phyloP scores from a whole-genome alignment of 495 filamentous ascomycete genomes.

The Beverwykella pulmonaria region DNA sequence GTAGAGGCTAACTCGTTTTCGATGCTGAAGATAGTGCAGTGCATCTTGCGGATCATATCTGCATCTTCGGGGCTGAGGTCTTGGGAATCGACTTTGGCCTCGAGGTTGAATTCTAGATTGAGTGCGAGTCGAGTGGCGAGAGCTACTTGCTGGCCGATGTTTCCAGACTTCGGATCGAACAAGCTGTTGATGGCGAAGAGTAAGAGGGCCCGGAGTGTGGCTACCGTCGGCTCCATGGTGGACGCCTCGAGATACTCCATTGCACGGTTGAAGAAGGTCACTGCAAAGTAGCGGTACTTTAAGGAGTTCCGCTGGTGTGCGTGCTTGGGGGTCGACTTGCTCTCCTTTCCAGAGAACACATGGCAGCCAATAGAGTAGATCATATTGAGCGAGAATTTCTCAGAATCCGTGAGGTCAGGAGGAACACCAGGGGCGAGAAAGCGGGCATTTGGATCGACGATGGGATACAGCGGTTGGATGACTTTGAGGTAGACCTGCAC shows the following conservation, averaged over 20 bases:
- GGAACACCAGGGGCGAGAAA: conserved; percentile 12
- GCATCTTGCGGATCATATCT: conserved; percentile 18
- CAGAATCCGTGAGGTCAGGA: conserved; percentile 1
- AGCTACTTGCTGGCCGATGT: conserved; percentile 34
- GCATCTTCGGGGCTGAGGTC: conserved; percentile 6
- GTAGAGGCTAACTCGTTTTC: conserved; percentile 33
- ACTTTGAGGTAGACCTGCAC: conserved; percentile 13
- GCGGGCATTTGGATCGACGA: conserved; percentile 14
- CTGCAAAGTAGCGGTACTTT: conserved; percentile 10
- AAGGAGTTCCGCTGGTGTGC: background rate
- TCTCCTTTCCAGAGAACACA: conserved; percentile 1
- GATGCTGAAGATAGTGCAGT: conserved; percentile 29
- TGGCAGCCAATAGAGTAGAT: conserved; percentile 31
- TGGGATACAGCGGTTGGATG: conserved; percentile 28
- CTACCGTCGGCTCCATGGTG: conserved; percentile 21
- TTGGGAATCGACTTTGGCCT: conserved; percentile 14
- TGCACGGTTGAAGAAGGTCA: conserved; percentile 11
- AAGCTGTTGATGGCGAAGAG: conserved; percentile 32
- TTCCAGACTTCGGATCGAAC: conserved; percentile 30
- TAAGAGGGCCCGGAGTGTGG: conserved; percentile 22
- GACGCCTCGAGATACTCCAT: conserved; percentile 25
- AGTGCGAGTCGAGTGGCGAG: conserved; percentile 26
- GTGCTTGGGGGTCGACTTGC: background rate
- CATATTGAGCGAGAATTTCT: conserved; percentile 29
- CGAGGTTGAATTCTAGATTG: conserved; percentile 13